Evolutionary conservation across 345 rosid genomes (phyloP).

Genomic region (Pistacia vera): DNA sequence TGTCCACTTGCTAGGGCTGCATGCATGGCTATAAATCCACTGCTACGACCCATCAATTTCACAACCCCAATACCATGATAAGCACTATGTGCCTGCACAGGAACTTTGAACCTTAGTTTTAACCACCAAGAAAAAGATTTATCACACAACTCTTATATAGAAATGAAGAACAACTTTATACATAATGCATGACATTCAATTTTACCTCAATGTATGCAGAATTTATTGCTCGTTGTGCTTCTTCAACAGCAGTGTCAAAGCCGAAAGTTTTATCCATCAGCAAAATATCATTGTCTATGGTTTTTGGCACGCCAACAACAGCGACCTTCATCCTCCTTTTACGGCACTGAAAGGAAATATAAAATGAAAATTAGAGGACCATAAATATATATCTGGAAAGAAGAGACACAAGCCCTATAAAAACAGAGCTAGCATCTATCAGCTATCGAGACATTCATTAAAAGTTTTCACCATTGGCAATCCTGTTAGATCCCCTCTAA

Average conservation of each 20-base stretch:
- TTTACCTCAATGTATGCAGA: conserved; percentile 97
- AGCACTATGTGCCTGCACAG: conserved; percentile 85
- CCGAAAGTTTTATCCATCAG: conserved; percentile 98
- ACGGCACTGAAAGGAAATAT: conserved; percentile 55
- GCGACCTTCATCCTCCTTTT: conserved; percentile 75
- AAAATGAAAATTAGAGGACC: background rate
- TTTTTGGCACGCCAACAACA: conserved; percentile 98
- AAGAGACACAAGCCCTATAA: background rate
- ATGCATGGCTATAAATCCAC: conserved; percentile 99
- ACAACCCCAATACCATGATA: conserved; percentile 94
- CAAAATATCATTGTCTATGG: conserved; percentile 94
- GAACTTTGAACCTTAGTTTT: conserved; percentile 1
- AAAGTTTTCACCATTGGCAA: background rate
- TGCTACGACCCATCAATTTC: conserved; percentile 98
- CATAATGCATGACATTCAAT: background rate
- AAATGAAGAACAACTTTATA: conserved; percentile 6
- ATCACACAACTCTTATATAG: background rate
- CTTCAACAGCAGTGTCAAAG: conserved; percentile 98
- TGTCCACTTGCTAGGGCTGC: conserved; percentile 98
- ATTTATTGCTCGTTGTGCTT: conserved; percentile 96
- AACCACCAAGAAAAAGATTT: conserved; percentile 14
- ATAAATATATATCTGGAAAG: background rate
- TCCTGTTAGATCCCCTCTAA: background rate
- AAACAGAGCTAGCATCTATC: background rate
- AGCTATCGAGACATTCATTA: background rate